Conservation (phyloP, 108 stramenopile genomes). For the Chaetoceros muelleri region DNA sequence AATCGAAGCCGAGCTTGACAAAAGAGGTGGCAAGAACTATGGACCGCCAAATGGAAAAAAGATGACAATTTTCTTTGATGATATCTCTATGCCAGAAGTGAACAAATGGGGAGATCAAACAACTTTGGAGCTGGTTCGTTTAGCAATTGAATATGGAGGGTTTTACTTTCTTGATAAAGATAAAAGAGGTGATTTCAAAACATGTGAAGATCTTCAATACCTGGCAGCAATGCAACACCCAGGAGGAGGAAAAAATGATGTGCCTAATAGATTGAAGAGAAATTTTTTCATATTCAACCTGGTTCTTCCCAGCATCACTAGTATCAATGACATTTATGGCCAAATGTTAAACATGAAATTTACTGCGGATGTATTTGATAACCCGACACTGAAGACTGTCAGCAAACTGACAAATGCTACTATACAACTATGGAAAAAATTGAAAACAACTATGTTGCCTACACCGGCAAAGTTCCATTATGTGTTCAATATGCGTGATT, state of each 20-base stretch:
- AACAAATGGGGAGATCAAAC: slow-evolving; percentile 92
- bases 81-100: slow-evolving; percentile 85
- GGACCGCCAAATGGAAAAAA: slow-evolving; percentile 85
- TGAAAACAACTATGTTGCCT: slow-evolving; percentile 84
- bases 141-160: slow-evolving; percentile 72
- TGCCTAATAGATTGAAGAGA: slow-evolving; percentile 85
- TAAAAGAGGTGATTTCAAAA: slow-evolving; percentile 86
- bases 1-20: slow-evolving; percentile 85
- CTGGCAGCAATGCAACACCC: slow-evolving; percentile 88
- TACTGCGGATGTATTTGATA: slow-evolving; percentile 41
- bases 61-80: slow-evolving; percentile 91
- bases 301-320: slow-evolving; percentile 77
- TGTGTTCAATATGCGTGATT: slow-evolving; percentile 88
- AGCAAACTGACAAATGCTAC: slow-evolving; percentile 68
- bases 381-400: slow-evolving; percentile 36
- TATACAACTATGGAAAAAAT: slow-evolving; percentile 65
- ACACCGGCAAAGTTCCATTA: slow-evolving; percentile 92
- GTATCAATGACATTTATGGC: slow-evolving; percentile 89
- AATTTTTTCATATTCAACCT: slow-evolving; percentile 90
- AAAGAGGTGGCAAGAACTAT: slow-evolving; percentile 85
- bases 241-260: slow-evolving; percentile 85
- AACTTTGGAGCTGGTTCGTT: slow-evolving; percentile 76
- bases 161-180: slow-evolving; percentile 91
- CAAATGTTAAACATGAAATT: slow-evolving; percentile 83
- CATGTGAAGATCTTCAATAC: slow-evolving; percentile 79